Base-by-base conservation (phyloP, 192 early-diverging fungal species). In the Linderina pennispora region DNA sequence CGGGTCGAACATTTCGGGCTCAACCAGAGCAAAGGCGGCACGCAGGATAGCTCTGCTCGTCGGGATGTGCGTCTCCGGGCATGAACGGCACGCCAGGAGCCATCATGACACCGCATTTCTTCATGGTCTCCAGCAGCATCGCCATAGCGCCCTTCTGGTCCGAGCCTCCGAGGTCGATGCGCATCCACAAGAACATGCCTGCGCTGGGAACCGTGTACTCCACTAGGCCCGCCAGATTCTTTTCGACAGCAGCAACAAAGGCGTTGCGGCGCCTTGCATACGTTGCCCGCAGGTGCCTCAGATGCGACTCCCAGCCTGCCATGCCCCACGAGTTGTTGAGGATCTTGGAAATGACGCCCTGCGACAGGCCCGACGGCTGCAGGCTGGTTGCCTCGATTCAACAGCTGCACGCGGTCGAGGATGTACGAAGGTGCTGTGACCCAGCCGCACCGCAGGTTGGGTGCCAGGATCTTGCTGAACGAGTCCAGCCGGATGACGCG, bases 171-270 rank as follows among this genome's bases (percentile, higher is more conserved):
- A 77, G 40, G 39, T 77, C 52, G 35, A 84, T 24, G 8, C 71
- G 69, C 45, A 90, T 62, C 94, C 94, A 98, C 33, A 92, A 60
- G 72, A 94, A 98, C 91, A 94, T 94, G 22, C 91, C 87, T 8
- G 81, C 76, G 7, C 72, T 51, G 2, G 85, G 86, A 0, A 78
- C 75, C 0, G 56, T 39, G 61, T 79, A 86, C 19, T 79, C 75
- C 8, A 77, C 80, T 22, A 77, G 55, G 0, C 78, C 79, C 9
- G 38, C 22, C 40, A 98, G 54, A 19, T 85, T 77, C 54, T 77
- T 78, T 23, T 80, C 55, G 1, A 84, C 81, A 34, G 60, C 57
- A 17, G 57, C 42, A n/a, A 90, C 53, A 48, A 94, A 92, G 31
- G 56, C 45, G 32, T 90, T 68, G 36, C 85, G 75, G 40, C 84